These are phyloP conservation scores for Leccinum fibrillosum DNA, from an alignment of 768 basidiomycete genomes.

Conservation along the genomic window DNA sequence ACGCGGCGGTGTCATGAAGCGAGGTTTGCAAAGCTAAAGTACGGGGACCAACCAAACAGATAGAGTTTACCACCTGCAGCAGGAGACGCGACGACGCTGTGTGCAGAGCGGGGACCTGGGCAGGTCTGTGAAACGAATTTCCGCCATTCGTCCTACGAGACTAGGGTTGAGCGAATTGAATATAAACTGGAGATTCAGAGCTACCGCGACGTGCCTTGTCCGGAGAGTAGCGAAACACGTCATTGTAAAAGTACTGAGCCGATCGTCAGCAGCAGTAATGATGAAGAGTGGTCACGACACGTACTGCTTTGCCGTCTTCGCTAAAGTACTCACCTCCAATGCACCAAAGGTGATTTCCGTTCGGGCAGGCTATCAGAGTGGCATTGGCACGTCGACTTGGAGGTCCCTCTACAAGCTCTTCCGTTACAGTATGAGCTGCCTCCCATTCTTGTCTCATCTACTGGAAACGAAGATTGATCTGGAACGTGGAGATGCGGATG, in stretches of 20 bases:
- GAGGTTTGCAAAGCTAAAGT: not conserved
- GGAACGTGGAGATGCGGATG: not conserved
- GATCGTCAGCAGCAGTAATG: not conserved
- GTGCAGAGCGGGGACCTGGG: slow-evolving; percentile 86
- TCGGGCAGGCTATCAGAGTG: slow-evolving; percentile 75
- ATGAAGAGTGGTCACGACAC: slow-evolving; percentile 7
- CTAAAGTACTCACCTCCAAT: slow-evolving; percentile 87
- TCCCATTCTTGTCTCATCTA: slow-evolving; percentile 87
- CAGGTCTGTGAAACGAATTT: slow-evolving; percentile 80
- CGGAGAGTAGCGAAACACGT: slow-evolving; percentile 82
- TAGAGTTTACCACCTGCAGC: slow-evolving; percentile 84
- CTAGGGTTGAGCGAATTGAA: not conserved
- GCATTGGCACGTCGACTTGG: slow-evolving; percentile 83
- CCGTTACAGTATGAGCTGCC: slow-evolving; percentile 74
- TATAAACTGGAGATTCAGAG: no score
- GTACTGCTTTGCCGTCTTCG: slow-evolving; percentile 77
- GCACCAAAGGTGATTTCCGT: slow-evolving; percentile 77
- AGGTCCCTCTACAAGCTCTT: slow-evolving; percentile 80
- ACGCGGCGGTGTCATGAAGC: not conserved
- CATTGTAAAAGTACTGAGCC: slow-evolving; percentile 77
- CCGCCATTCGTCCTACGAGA: slow-evolving; percentile 77
- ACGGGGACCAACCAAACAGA: slow-evolving; percentile 56
- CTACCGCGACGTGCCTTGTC: slow-evolving; percentile 52
- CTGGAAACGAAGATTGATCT: slow-evolving; percentile 25
- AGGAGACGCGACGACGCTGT: slow-evolving; percentile 72